Evolutionary conservation across 2,329 filamentous ascomycete genomes (phyloP), one percentile per base, ranked within the genome.

Genomic region (Colletotrichum sp.): DNA sequence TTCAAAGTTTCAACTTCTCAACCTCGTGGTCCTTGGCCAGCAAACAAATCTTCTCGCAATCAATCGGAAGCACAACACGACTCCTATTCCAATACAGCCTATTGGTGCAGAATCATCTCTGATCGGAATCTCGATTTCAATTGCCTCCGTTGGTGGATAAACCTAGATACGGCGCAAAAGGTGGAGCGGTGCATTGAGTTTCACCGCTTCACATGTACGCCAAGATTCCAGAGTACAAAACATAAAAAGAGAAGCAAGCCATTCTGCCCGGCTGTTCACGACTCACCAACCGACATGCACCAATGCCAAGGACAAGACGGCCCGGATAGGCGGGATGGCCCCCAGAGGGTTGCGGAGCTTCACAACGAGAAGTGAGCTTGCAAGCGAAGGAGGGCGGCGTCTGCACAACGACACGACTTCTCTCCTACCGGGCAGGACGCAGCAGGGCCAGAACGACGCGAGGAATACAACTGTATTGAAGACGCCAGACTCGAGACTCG

Each of bases 181-280:
- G 64, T 74, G 74, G 74, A 66, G 70, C 57, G 52, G 55, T 65
- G 16, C 30, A 13, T 65, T 36, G 74, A 60, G 55, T 62, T 66
- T 62, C 71, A 71, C 68, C 60, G 68, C 49, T 62, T 71, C 24
- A 68, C 16, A 68, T 69, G 70, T 66, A 68, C 34, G 74, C 74
- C 74, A 74, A 76, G 74, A 60, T 60, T 18, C 15, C 59, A 28
- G 32, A 52, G 59, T 26, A 49, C 44, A 28, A 65, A 63, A 63
- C 74, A 76, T 76, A 76, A 73, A 70, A 74, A 65, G 74, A 64
- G 49, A 73, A 59, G 70, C 59, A 76, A 65, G 59, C 73, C 74
- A 73, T 59, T 68, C 49, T 59, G 26, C 59, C 70, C 44, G 44
- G 28, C 21, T 59, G 55, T 68, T 59, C 49, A 62, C 70, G 70